Percentiles rank a stretch among this genome's conserved stretches.
These are phyloP conservation scores for Erodium texanum DNA, from an alignment of 441 rosid genomes.

Conservation along the genomic window DNA sequence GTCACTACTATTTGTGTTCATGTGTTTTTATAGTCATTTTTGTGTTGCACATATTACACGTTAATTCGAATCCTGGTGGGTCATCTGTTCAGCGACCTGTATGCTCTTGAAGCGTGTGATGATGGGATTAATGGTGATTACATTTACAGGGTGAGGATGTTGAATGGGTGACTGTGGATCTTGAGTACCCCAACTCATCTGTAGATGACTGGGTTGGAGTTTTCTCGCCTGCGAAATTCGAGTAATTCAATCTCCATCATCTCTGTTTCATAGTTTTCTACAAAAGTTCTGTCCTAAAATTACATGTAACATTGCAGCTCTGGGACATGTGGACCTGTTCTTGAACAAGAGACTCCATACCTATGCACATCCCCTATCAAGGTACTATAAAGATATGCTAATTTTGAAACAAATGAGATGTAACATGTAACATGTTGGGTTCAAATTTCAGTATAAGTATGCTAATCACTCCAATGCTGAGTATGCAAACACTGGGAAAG, in stretches of 20 bases:
- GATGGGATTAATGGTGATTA: too few relatives aligned
- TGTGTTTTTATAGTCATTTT: background rate
- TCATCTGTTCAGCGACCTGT: too few relatives aligned
- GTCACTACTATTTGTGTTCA: background rate
- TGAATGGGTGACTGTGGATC: slow-evolving; percentile 45
- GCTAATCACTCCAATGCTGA: slow-evolving; percentile 35
- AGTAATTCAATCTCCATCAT: slow-evolving; percentile 23
- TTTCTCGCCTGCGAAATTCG: slow-evolving; percentile 65
- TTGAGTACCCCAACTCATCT: slow-evolving; percentile 31
- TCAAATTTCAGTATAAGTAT: slow-evolving; percentile 47
- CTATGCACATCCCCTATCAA: slow-evolving; percentile 72
- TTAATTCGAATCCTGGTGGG: too few relatives aligned
- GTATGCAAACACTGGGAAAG: slow-evolving; percentile 50
- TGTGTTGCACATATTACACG: too few relatives aligned
- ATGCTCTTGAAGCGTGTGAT: slow-evolving; percentile 10
- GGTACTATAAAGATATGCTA: too few relatives aligned
- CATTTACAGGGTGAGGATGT: slow-evolving; percentile 66
- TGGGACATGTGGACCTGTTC: too few relatives aligned
- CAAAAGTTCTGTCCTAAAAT: slow-evolving; percentile 12
- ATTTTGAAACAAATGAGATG: background rate
- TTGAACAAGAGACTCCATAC: too few relatives aligned
- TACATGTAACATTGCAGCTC: background rate
- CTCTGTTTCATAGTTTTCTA: background rate
- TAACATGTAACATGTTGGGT: background rate
- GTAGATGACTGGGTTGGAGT: slow-evolving; percentile 65